A percentile compares a stretch with the other conserved stretches of the same genome.
Conservation (phyloP, 257 asterid species). For the Verbascum thapsus region DNA sequence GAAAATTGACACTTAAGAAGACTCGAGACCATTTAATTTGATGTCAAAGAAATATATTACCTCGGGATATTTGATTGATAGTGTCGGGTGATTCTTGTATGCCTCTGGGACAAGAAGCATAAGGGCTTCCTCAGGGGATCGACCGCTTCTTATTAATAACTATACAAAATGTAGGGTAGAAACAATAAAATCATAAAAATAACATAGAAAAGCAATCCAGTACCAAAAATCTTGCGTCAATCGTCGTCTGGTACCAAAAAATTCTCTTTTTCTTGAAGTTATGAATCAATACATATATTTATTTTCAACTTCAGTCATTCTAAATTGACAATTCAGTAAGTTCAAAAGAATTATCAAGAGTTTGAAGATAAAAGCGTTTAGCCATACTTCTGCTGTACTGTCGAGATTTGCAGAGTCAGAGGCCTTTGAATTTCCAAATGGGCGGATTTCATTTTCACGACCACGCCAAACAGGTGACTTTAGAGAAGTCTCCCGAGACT, state of each 20-base stretch:
- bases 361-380: slow-evolving; percentile 19
- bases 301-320: background rate
- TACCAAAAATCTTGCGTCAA: slow-evolving; percentile 4
- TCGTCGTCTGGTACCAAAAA: too few species aligned
- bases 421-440: slow-evolving; percentile 95
- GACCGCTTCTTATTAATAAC: slow-evolving; percentile 96
- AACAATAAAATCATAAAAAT: slow-evolving; percentile 26
- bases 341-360: slow-evolving; percentile 17
- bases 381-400: slow-evolving; percentile 91
- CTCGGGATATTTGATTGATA: slow-evolving; percentile 92
- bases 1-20: slow-evolving; percentile 12
- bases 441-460: slow-evolving; percentile 94
- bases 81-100: slow-evolving; percentile 93
- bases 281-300: too few species aligned
- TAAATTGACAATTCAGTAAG: slow-evolving; percentile 5
- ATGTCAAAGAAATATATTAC: slow-evolving; percentile 53
- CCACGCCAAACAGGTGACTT: slow-evolving; percentile 97
- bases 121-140: slow-evolving; percentile 91
- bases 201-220: background rate
- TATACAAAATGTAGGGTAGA: slow-evolving; percentile 36
- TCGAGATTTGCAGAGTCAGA: slow-evolving; percentile 99
- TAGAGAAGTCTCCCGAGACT: slow-evolving; percentile 89
- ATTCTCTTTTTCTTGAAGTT: too few species aligned
- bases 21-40: slow-evolving; percentile 18
- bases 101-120: slow-evolving; percentile 99